Evolutionary conservation across 495 filamentous ascomycete species (phyloP), one percentile per base, ranked within the genome.

Genomic region (Aspergillus coremiiformis): DNA sequence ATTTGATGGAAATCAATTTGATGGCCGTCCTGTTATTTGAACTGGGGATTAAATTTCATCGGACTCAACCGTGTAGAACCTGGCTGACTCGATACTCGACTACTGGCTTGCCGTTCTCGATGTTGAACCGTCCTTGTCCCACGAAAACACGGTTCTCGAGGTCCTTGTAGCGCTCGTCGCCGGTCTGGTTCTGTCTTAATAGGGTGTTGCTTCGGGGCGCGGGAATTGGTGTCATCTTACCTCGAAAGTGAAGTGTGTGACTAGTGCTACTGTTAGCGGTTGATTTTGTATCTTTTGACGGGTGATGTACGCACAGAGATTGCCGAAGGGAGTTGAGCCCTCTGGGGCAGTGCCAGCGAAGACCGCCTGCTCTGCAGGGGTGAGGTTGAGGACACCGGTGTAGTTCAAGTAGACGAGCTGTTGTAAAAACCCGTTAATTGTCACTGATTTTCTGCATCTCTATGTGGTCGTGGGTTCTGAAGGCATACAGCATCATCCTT

Each of bases 81-180:
- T 81, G 76, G 54, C 78, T 77, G 56, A 84, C 70, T 60, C 77
- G 74, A 59, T 83, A 83, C 68, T 83, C 79, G 17, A 83, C 80
- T 30, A 74, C 63, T 1, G 75, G 70, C 66, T 82, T 77, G 11
- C 76, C 80, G 29, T 62, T 45, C 63, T 81, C 75, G 17, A 79
- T 42, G 21, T 76, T 65, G 60, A 84, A 83, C 8, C 70, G 67
- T 12, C 80, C 80, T 32, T 73, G 68, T 4, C 67, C 79, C 27
- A 82, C 78, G 53, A 75, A 84, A 7, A 77, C 65, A 50, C 80
- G 72, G 55, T 64, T 59, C 51, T 80, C 74, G 27, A 84, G 64
- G 3, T 57, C 71, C 44, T 71, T 78, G 49, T 84, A 67, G 52
- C 69, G 70, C 9, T 71, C 67, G 45, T 65, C 61, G 12, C 78